Conservation (phyloP, 2,329 filamentous ascomycete species). For the Clarireedia hainanense region DNA sequence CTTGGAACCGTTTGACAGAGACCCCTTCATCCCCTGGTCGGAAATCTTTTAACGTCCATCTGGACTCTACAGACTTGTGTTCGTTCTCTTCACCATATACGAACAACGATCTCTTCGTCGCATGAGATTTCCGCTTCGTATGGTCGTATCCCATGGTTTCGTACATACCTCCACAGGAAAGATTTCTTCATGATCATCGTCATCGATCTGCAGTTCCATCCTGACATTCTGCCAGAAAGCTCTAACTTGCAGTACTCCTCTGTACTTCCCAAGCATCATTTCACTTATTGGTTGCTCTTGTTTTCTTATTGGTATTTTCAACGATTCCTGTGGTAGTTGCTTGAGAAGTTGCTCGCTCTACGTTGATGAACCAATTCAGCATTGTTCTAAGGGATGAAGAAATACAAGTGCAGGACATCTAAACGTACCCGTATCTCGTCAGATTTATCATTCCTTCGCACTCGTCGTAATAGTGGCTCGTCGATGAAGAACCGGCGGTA, state of each 20-base stretch:
- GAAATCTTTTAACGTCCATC: too few relatives aligned
- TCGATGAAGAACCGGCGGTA: slow-evolving; percentile 14
- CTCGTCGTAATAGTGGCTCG: slow-evolving; percentile 13
- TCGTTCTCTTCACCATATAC: background rate
- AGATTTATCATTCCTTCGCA: slow-evolving; percentile 11
- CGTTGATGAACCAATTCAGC: background rate
- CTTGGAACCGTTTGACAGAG: background rate
- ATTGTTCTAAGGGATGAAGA: background rate
- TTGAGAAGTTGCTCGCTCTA: slow-evolving; percentile 9
- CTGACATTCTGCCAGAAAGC: slow-evolving; percentile 20
- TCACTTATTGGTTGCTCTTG: background rate
- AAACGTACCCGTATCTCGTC: background rate
- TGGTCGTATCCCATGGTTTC: background rate
- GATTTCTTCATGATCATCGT: background rate
- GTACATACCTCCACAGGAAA: background rate
- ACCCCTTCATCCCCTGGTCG: too few relatives aligned
- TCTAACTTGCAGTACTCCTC: slow-evolving; percentile 12
- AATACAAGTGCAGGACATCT: background rate
- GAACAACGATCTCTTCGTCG: background rate
- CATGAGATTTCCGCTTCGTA: background rate
- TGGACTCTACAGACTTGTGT: too few relatives aligned
- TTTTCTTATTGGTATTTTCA: background rate
- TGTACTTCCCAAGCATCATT: background rate
- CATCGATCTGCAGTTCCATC: slow-evolving; percentile 8
- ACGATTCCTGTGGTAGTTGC: slow-evolving; percentile 13